Percentiles rank a stretch among this genome's conserved stretches.
Conservation (phyloP, 2,329 filamentous ascomycete species). For the Ceratocystis colombiana region DNA sequence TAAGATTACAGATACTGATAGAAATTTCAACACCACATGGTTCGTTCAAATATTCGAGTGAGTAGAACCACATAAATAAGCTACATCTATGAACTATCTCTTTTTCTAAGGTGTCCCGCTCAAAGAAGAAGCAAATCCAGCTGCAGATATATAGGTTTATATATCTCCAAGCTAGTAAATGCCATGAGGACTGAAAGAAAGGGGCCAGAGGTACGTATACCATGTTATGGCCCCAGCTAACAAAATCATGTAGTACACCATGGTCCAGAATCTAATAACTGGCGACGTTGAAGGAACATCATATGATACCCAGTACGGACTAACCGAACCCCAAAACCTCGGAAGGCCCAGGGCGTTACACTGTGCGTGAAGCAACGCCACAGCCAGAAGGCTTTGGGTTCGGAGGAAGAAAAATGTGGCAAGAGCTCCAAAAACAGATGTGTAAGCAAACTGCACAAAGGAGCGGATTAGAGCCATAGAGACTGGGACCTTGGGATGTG, state of each 20-base stretch:
- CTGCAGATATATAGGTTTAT: background rate
- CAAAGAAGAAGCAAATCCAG: too few species aligned
- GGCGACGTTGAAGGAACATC: slow-evolving; percentile 28
- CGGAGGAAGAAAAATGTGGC: slow-evolving; percentile 81
- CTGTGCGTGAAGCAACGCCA: slow-evolving; percentile 69
- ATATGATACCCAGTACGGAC: slow-evolving; percentile 38
- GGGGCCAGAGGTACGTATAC: slow-evolving; percentile 56
- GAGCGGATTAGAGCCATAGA: slow-evolving; percentile 57
- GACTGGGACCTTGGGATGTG: slow-evolving; percentile 59
- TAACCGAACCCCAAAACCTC: slow-evolving; percentile 69
- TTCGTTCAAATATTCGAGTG: too few species aligned
- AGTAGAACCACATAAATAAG: too few species aligned
- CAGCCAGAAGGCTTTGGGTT: slow-evolving; percentile 68
- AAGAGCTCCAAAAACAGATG: slow-evolving; percentile 86
- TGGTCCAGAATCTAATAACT: slow-evolving; percentile 48
- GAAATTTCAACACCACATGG: background rate
- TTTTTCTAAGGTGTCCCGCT: too few species aligned
- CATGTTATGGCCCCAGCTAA: slow-evolving; percentile 62
- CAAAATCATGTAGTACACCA: slow-evolving; percentile 69
- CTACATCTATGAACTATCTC: too few species aligned
- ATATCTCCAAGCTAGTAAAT: slow-evolving; percentile 12
- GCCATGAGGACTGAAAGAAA: slow-evolving; percentile 49
- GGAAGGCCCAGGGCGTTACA: slow-evolving; percentile 91
- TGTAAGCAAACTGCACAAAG: slow-evolving; percentile 77
- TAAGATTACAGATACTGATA: background rate